Evolutionary conservation across 768 basidiomycete genomes (phyloP).

Genomic region (Bullera alba): DNA sequence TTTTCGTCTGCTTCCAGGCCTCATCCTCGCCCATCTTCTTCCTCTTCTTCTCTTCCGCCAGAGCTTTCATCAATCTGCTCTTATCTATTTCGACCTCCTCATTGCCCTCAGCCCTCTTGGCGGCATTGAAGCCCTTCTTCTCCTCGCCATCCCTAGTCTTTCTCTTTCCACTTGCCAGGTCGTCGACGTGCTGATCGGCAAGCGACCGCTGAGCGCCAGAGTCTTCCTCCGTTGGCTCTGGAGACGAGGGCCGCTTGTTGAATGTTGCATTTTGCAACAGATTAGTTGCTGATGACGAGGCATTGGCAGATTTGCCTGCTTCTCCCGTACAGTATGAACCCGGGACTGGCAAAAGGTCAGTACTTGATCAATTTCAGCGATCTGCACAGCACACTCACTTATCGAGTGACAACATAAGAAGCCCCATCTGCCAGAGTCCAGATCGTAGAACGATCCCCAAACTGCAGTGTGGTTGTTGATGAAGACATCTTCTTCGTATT

Average conservation of each 20-base stretch:
- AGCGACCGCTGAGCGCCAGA: conserved; percentile 26
- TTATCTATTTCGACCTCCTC: conserved; percentile 65
- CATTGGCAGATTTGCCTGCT: conserved; percentile 69
- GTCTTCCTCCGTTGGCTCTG: conserved; percentile 2
- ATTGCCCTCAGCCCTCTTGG: conserved; percentile 69
- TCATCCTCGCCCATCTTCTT: conserved; percentile 54
- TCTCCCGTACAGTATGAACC: conserved; percentile 85
- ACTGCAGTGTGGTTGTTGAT: conserved; percentile 88
- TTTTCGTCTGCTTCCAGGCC: conserved; percentile 53
- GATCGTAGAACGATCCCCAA: conserved; percentile 96
- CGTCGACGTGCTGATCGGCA: conserved; percentile 33
- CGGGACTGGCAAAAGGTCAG: conserved; percentile 49
- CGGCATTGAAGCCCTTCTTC: conserved; percentile 4
- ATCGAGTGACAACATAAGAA: conserved; percentile 89
- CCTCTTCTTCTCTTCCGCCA: conserved; percentile 74
- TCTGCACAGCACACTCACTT: conserved; percentile 14
- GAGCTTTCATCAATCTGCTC: conserved; percentile 60
- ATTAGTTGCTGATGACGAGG: conserved; percentile 66
- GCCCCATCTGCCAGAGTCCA: conserved; percentile 69
- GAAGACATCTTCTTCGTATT: conserved; percentile 93
- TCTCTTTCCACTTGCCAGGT: conserved; percentile 9
- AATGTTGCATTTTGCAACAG: conserved; percentile 54
- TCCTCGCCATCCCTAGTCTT: conserved; percentile 42
- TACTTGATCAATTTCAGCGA: not conserved
- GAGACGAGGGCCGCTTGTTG: conserved; percentile 14